Evolutionary conservation across 169 alveolate genomes (phyloP).

Genomic region (Theileria annulata): DNA sequence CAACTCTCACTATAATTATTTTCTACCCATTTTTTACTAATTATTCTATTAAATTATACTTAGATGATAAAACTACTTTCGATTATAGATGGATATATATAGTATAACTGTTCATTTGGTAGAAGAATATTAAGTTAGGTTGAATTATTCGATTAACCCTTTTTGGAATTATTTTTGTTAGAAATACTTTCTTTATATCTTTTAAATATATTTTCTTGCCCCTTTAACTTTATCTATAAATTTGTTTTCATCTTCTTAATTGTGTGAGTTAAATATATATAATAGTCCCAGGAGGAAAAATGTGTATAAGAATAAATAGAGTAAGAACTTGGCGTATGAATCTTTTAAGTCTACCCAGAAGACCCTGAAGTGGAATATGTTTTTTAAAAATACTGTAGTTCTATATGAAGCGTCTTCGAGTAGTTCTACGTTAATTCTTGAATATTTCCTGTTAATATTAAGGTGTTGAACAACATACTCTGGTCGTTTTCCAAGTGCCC

Average conservation of each 20-base stretch:
- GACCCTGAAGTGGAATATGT: conserved; percentile 39
- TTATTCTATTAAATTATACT: neutral
- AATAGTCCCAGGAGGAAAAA: conserved; percentile 26
- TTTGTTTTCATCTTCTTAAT: neutral
- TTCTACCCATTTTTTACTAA: neutral
- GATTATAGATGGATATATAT: neutral
- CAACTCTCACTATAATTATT: neutral
- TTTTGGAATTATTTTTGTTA: neutral
- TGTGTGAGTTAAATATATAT: conserved; percentile 1
- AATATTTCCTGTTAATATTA: neutral
- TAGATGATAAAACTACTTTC: neutral
- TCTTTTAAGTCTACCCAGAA: conserved; percentile 6
- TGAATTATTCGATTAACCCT: neutral
- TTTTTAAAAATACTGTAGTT: conserved; percentile 32
- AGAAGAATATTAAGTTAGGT: neutral
- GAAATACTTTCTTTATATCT: conserved; percentile 5
- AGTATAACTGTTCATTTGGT: neutral
- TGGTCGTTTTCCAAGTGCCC: conserved; percentile 64
- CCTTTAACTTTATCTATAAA: conserved; percentile 34
- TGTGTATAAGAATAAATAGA: conserved; percentile 7
- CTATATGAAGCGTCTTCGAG: conserved; percentile 30
- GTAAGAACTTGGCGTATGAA: conserved; percentile 6
- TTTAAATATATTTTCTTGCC: conserved; percentile 56
- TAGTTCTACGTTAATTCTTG: neutral
- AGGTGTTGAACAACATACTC: neutral